These are phyloP conservation scores for Conticribra weissflogii DNA, from an alignment of 108 stramenopile genomes.

Conservation along the genomic window DNA sequence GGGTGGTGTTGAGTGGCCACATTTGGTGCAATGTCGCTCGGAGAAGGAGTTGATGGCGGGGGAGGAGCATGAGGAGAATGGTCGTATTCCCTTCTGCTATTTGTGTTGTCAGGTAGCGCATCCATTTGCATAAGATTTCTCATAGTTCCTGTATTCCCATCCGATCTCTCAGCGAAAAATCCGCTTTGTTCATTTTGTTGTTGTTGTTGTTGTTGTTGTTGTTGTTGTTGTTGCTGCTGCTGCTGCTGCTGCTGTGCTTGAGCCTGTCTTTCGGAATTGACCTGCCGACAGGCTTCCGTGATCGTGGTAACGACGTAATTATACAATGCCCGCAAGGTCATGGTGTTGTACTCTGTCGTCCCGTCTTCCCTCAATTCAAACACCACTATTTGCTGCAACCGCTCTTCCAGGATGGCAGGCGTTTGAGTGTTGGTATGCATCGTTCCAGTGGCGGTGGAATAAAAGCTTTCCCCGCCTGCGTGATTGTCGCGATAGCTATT, in stretches of 20 bases:
- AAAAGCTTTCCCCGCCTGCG: too few relatives aligned
- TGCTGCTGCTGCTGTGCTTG: background rate
- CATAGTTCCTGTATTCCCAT: background rate
- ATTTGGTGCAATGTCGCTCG: too few relatives aligned
- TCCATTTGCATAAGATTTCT: too few relatives aligned
- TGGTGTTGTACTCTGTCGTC: conserved; percentile 40
- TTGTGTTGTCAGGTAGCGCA: background rate
- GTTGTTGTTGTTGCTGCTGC: conserved; percentile 5
- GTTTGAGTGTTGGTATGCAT: too few relatives aligned
- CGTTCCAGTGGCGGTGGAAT: too few relatives aligned
- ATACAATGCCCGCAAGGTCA: conserved; percentile 68
- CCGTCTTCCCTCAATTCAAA: conserved; percentile 75
- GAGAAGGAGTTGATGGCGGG: background rate
- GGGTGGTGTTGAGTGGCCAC: too few relatives aligned
- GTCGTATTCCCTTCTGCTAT: background rate
- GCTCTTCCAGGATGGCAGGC: conserved; percentile 32
- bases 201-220: background rate
- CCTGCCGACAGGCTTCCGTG: conserved; percentile 32
- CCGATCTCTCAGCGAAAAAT: too few relatives aligned
- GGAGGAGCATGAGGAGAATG: background rate
- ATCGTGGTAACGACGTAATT: conserved; percentile 70
- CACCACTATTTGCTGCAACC: conserved; percentile 71
- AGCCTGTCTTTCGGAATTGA: conserved; percentile 3
- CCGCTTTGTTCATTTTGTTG: background rate
- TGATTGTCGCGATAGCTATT: too few relatives aligned